Percentiles rank a stretch among this genome's conserved stretches.
Conservation (phyloP, 176 grass and related monocot species). For the Triticum dicoccoides region DNA sequence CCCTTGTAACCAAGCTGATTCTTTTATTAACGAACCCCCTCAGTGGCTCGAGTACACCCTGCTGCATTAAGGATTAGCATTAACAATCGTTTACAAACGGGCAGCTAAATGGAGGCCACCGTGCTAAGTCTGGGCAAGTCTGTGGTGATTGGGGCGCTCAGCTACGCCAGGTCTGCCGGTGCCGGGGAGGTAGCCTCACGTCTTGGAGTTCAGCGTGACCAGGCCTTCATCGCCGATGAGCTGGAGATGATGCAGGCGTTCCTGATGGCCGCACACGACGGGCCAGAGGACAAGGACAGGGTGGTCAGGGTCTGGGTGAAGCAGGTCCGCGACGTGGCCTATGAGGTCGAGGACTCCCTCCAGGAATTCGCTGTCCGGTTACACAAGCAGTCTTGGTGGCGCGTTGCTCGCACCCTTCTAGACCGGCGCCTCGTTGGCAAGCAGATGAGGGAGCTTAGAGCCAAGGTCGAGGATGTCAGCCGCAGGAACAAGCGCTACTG, state of each 20-base stretch:
- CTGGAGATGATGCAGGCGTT: constrained; percentile 22
- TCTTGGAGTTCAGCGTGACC: neutral
- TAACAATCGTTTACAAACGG: neutral
- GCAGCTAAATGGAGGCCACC: constrained; percentile 9
- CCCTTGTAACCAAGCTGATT: neutral
- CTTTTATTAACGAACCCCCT: neutral
- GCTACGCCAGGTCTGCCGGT: neutral
- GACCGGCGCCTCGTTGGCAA: neutral
- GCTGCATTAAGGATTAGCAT: neutral
- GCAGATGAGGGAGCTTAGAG: constrained; percentile 16
- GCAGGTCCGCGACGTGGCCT: constrained; percentile 1
- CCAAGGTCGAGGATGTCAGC: constrained; percentile 19
- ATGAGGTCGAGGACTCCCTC: constrained; percentile 10
- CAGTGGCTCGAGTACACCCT: neutral
- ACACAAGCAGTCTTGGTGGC: neutral
- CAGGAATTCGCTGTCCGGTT: constrained; percentile 1
- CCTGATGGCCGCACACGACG: constrained; percentile 4
- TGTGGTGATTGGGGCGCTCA: constrained; percentile 2
- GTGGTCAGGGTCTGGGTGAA: constrained; percentile 12
- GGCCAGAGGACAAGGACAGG: neutral
- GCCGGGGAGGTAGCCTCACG: constrained; percentile 1
- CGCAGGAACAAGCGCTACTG: constrained; percentile 3
- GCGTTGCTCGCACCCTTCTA: neutral
- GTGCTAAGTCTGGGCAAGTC: constrained; percentile 13
- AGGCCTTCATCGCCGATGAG: neutral